A percentile compares a stretch with the other conserved stretches of the same genome.
Evolutionary conservation across 305 asterid genomes (phyloP).

Genomic region (Solanum hybrid): DNA sequence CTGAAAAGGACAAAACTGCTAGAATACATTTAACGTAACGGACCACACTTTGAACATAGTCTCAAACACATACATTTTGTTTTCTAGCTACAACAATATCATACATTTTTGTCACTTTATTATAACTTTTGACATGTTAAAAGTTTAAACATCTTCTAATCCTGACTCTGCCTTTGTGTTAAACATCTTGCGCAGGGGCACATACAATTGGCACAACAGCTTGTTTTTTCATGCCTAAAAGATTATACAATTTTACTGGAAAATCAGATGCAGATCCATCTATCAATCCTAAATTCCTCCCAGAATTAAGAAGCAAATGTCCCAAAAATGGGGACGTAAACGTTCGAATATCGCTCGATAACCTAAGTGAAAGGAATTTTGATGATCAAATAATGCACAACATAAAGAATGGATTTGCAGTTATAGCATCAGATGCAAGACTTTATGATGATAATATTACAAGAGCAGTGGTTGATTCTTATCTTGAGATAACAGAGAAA

Average conservation of each 20-base stretch:
- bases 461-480: constrained; percentile 15
- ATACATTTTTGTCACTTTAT: not conserved
- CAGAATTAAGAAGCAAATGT: constrained; percentile 4
- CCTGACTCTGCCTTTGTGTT: not conserved
- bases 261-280: constrained; percentile 14
- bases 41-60: not conserved
- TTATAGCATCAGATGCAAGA: constrained; percentile 26
- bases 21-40: not conserved
- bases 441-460: constrained; percentile 18
- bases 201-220: constrained; percentile 34
- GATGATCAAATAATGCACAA: constrained; percentile 21
- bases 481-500: not conserved
- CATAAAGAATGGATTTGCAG: constrained; percentile 19
- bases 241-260: constrained; percentile 18
- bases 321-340: constrained; percentile 14
- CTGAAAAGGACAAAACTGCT: not conserved
- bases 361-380: not conserved
- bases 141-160: not conserved
- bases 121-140: not conserved
- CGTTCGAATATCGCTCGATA: constrained; percentile 22
- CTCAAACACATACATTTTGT: not conserved
- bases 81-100: not conserved
- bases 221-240: constrained; percentile 33
- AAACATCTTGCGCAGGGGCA: constrained; percentile 18
- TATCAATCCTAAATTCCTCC: constrained; percentile 15